phyloP scores from a whole-genome alignment of 2,329 filamentous ascomycete species.

The Lachnellula willkommii region DNA sequence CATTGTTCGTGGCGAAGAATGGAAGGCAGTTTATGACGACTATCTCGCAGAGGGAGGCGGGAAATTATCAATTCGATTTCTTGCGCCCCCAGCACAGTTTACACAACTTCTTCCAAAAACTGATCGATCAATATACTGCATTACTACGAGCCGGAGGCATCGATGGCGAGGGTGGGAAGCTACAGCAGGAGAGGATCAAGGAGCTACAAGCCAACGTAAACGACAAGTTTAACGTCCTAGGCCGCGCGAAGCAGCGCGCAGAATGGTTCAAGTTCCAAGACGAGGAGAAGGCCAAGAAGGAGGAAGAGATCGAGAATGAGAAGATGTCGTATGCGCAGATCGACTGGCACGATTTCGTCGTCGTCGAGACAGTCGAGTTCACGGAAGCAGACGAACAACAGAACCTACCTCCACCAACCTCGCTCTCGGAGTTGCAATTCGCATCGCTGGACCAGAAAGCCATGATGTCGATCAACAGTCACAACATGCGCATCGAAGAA shows the following conservation, averaged over 20 bases:
- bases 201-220: conserved; percentile 69
- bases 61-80: conserved; percentile 95
- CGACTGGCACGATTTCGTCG: conserved; percentile 96
- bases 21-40: conserved; percentile 88
- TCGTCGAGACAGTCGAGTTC: conserved; percentile 92
- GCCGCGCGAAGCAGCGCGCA: conserved; percentile 75
- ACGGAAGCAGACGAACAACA: conserved; percentile 81
- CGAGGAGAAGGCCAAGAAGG: conserved; percentile 78
- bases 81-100: conserved; percentile 91
- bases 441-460: conserved; percentile 94
- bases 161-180: conserved; percentile 56
- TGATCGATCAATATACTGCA: conserved; percentile 90
- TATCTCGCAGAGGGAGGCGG: conserved; percentile 78
- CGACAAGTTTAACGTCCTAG: conserved; percentile 75
- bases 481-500: conserved; percentile 82
- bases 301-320: conserved; percentile 81
- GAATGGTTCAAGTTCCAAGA: conserved; percentile 84
- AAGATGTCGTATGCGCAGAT: conserved; percentile 73
- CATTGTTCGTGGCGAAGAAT: conserved; percentile 87
- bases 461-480: conserved; percentile 73
- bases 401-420: conserved; percentile 82
- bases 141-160: conserved; percentile 64
- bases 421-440: conserved; percentile 85
- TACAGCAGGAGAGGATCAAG: conserved; percentile 65
- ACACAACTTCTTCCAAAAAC: conserved; percentile 88